These are phyloP conservation scores for Crucihimalaya himalaica DNA, from an alignment of 345 rosid species.

Conservation along the genomic window DNA sequence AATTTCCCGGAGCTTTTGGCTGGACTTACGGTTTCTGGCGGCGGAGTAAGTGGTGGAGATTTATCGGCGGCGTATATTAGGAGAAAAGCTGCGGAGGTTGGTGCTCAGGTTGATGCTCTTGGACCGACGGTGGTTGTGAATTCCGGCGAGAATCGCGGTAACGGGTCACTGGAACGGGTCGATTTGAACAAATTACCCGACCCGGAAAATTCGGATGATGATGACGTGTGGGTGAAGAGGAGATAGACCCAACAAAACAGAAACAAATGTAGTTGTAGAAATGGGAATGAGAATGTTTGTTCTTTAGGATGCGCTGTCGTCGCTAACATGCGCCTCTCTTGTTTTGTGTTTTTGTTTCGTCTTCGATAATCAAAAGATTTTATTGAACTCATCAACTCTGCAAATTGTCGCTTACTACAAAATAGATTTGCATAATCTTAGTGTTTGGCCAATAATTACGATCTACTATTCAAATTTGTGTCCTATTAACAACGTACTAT, in stretches of 20 bases:
- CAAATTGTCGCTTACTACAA: not conserved
- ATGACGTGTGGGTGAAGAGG: slow-evolving; percentile 44
- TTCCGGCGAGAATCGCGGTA: slow-evolving; percentile 14
- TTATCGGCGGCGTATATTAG: slow-evolving; percentile 84
- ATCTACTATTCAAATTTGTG: not conserved
- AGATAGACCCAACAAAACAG: no score
- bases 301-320: slow-evolving; percentile 19
- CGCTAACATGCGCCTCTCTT: not conserved
- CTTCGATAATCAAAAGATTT: not conserved
- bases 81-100: slow-evolving; percentile 92
- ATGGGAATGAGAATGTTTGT: slow-evolving; percentile 20
- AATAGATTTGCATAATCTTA: not conserved
- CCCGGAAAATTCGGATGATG: slow-evolving; percentile 66
- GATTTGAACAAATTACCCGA: slow-evolving; percentile 94
- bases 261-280: slow-evolving; percentile 18
- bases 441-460: not conserved
- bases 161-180: slow-evolving; percentile 55
- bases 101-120: slow-evolving; percentile 87
- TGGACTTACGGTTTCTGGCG: slow-evolving; percentile 29
- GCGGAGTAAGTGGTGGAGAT: slow-evolving; percentile 39
- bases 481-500: not conserved
- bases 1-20: slow-evolving; percentile 81
- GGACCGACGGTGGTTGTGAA: slow-evolving; percentile 44
- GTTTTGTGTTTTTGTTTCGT: not conserved
- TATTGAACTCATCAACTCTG: not conserved